These are phyloP conservation scores for Rhizophora apiculata DNA, from an alignment of 345 rosid species.

Conservation along the genomic window DNA sequence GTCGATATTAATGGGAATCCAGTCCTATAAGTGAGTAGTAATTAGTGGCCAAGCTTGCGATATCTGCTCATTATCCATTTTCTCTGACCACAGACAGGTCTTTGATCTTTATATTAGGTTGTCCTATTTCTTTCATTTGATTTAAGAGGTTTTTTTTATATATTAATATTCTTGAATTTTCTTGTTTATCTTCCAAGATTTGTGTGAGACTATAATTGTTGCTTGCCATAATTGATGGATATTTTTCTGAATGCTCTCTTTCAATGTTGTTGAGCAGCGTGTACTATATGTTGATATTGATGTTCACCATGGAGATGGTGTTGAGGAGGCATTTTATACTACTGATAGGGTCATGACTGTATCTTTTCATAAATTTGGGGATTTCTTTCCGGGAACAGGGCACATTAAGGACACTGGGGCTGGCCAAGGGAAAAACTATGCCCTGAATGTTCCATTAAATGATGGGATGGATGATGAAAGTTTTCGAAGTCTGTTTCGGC, in stretches of 20 bases:
- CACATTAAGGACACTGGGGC: constrained; percentile 77
- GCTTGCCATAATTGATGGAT: background rate
- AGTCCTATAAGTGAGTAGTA: background rate
- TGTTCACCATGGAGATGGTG: constrained; percentile 99
- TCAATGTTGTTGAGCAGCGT: constrained; percentile 53
- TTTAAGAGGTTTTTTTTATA: no score
- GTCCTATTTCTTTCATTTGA: background rate
- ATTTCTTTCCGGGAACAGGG: constrained; percentile 96
- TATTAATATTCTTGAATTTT: background rate
- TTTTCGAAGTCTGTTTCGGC: constrained; percentile 77
- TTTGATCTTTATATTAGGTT: background rate
- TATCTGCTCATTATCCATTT: background rate
- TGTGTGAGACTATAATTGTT: background rate
- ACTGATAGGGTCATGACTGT: constrained; percentile 99
- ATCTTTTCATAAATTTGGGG: constrained; percentile 95
- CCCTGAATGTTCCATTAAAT: constrained; percentile 89
- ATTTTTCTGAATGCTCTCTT: constrained; percentile 14
- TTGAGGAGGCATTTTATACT: constrained; percentile 95
- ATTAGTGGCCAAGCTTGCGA: background rate
- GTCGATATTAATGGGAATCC: background rate
- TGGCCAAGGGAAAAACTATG: constrained; percentile 71
- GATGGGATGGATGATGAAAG: constrained; percentile 88
- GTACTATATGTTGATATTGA: constrained; percentile 92
- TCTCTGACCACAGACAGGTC: background rate
- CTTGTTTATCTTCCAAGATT: background rate